phyloP scores from a whole-genome alignment of 139 green algal species.

The Chlamydomonas sp. region DNA sequence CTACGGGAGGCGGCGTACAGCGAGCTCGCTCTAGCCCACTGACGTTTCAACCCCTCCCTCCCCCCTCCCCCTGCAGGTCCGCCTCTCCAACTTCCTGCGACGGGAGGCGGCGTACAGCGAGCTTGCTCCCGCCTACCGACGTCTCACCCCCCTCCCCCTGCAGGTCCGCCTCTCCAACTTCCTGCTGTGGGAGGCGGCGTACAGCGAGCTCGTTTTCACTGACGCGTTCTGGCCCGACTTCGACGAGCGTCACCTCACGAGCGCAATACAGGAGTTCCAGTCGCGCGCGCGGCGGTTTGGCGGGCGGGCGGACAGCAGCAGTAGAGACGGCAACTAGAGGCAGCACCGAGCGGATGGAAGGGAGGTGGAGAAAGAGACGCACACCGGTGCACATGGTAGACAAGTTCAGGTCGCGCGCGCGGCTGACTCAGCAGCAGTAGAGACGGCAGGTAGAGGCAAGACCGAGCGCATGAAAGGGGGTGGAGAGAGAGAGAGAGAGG shows the following conservation, averaged over 20 bases:
- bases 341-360: no score
- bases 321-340: not conserved
- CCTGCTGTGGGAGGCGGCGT: constrained; percentile 71
- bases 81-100: constrained; percentile 76
- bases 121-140: constrained; percentile 23
- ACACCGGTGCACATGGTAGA: no score
- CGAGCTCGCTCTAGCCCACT: no score
- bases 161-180: constrained; percentile 79
- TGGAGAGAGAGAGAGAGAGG: no score
- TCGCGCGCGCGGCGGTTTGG: constrained; percentile 53
- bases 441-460: no score
- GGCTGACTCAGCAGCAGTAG: no score
- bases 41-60: no score
- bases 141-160: not conserved
- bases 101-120: constrained; percentile 64
- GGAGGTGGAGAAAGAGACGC: no score
- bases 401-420: no score
- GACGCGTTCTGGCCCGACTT: constrained; percentile 67
- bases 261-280: constrained; percentile 37
- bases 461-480: no score
- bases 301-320: not conserved
- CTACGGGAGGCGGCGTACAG: constrained; percentile 69
- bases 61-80: no score
- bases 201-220: constrained; percentile 68
- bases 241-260: constrained; percentile 28